Conservation (phyloP, 2,329 filamentous ascomycete species). For the Paracoccidioides brasiliensis region DNA sequence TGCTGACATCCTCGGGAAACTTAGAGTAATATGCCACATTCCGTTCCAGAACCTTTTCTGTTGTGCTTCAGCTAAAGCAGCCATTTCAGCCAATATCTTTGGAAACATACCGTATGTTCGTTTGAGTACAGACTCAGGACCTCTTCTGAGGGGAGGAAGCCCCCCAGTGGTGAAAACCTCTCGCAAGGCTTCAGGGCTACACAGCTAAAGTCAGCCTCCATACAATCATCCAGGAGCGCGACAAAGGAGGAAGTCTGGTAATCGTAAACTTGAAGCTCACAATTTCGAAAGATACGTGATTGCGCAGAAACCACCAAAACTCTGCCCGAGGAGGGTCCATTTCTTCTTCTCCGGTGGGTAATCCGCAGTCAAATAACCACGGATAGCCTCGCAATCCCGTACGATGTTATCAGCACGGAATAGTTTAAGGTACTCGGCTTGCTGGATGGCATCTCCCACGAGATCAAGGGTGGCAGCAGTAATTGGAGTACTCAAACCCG, state of each 20-base stretch:
- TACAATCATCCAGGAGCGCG: background rate
- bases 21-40: conserved; percentile 74
- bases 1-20: conserved; percentile 63
- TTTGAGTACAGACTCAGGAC: conserved; percentile 61
- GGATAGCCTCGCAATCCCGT: conserved; percentile 73
- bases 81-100: conserved; percentile 1
- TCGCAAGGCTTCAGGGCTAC: conserved; percentile 56
- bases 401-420: conserved; percentile 90
- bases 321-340: conserved; percentile 83
- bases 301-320: conserved; percentile 78
- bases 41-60: conserved; percentile 51
- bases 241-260: background rate
- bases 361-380: conserved; percentile 57
- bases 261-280: conserved; percentile 23
- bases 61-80: background rate
- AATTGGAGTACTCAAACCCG: conserved; percentile 70
- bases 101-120: conserved; percentile 44
- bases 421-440: conserved; percentile 67
- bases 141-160: conserved; percentile 59
- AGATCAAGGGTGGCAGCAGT: conserved; percentile 57
- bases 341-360: conserved; percentile 57
- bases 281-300: conserved; percentile 72
- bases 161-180: conserved; percentile 81
- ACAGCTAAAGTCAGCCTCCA: background rate
- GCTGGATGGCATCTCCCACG: conserved; percentile 50